phyloP scores from a whole-genome alignment of 129 eudicot species.

The Smallanthus sonchifolius region DNA sequence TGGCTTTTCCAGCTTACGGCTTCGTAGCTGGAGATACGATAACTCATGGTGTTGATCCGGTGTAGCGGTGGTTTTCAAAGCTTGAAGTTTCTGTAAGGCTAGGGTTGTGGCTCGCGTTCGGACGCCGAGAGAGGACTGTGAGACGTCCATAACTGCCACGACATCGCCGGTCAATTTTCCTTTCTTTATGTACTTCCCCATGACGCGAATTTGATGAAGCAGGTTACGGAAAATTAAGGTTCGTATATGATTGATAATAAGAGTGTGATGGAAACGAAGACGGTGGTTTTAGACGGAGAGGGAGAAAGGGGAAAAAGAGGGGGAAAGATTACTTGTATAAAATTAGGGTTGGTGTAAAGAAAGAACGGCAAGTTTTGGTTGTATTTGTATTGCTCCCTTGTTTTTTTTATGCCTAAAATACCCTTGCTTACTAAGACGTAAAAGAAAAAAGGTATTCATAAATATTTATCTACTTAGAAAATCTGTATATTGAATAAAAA shows the following conservation, averaged over 20 bases:
- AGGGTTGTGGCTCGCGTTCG: constrained; percentile 89
- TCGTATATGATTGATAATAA: background rate
- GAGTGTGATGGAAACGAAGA: constrained; percentile 1
- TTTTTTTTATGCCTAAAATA: constrained; percentile 1
- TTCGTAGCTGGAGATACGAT: constrained; percentile 68
- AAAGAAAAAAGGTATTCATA: too few relatives aligned
- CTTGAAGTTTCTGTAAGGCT: constrained; percentile 60
- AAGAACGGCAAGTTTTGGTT: constrained; percentile 4
- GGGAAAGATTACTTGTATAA: constrained; percentile 10
- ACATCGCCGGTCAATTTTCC: constrained; percentile 42
- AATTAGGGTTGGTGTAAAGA: constrained; percentile 30
- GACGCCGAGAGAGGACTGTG: constrained; percentile 55
- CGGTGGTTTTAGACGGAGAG: constrained; percentile 17
- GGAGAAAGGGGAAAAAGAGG: background rate
- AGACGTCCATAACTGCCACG: constrained; percentile 46
- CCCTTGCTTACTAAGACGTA: background rate
- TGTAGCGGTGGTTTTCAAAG: constrained; percentile 22
- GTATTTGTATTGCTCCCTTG: constrained; percentile 20
- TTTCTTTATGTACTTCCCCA: constrained; percentile 73
- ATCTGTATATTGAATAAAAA: too few relatives aligned
- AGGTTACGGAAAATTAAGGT: background rate
- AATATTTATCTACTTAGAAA: too few relatives aligned
- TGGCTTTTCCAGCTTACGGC: constrained; percentile 70
- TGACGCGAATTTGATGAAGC: constrained; percentile 6
- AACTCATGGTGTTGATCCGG: constrained; percentile 22